Percentiles rank a stretch among this genome's conserved stretches.
Evolutionary conservation across 345 rosid species (phyloP).

Genomic region (Dipteronia sinensis): DNA sequence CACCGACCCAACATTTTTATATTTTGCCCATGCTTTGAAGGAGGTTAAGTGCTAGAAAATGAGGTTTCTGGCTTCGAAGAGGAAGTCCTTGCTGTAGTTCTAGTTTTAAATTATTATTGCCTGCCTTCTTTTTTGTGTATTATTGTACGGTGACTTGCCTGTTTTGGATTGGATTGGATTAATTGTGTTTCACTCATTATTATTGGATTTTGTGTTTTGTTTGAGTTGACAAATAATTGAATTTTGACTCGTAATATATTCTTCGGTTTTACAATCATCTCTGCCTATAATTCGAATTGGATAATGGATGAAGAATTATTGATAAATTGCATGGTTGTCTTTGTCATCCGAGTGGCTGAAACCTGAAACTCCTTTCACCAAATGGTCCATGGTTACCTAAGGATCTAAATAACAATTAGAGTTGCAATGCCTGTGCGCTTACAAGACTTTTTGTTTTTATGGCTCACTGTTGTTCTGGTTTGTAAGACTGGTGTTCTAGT

Average conservation of each 20-base stretch:
- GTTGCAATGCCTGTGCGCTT: background rate
- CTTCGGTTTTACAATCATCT: background rate
- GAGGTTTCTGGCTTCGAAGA: constrained; percentile 9
- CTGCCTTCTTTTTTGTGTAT: background rate
- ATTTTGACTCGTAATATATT: background rate
- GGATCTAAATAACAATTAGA: no score
- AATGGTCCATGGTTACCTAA: background rate
- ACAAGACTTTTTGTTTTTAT: no score
- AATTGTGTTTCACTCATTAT: background rate
- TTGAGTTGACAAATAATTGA: constrained; percentile 2
- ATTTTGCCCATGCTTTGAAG: constrained; percentile 79
- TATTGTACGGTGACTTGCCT: constrained; percentile 4
- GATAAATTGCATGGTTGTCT: background rate
- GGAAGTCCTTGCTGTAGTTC: constrained; percentile 24
- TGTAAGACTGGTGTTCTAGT: no score
- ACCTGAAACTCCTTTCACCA: background rate
- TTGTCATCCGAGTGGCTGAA: background rate
- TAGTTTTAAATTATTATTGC: constrained; percentile 18
- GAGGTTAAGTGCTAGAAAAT: constrained; percentile 84
- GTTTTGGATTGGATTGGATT: constrained; percentile 9
- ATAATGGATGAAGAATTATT: background rate
- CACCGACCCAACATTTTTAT: constrained; percentile 89
- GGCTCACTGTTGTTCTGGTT: no score
- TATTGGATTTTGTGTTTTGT: background rate
- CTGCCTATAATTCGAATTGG: background rate